Percentiles rank a stretch among this genome's conserved stretches.
phyloP scores from a whole-genome alignment of 768 basidiomycete genomes.

The Cystobasidium onofrii region DNA sequence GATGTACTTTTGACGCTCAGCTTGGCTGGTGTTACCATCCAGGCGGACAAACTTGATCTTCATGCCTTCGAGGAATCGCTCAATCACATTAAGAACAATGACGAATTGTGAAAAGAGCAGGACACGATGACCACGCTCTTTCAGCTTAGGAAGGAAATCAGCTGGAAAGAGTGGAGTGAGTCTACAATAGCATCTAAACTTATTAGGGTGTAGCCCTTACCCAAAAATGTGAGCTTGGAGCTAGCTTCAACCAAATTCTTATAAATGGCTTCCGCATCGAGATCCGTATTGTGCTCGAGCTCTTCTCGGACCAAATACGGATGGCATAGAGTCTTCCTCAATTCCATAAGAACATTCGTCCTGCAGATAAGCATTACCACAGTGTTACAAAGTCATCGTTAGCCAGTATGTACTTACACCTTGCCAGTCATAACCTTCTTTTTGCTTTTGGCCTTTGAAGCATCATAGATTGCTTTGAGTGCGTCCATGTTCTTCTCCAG shows the following conservation, averaged over 20 bases:
- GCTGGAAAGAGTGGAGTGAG: slow-evolving; percentile 50
- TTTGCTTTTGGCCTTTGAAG: neutral
- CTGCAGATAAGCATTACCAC: neutral
- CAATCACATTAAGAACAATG: slow-evolving; percentile 97
- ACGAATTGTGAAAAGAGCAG: slow-evolving; percentile 74
- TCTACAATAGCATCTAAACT: neutral
- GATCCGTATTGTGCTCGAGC: slow-evolving; percentile 34
- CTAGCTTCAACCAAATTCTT: slow-evolving; percentile 38
- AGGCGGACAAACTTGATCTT: slow-evolving; percentile 34
- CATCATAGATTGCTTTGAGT: slow-evolving; percentile 34
- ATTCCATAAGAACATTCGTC: slow-evolving; percentile 87
- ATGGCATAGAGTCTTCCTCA: slow-evolving; percentile 94
- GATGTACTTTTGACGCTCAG: slow-evolving; percentile 77
- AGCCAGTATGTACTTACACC: slow-evolving; percentile 24
- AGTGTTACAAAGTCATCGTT: neutral
- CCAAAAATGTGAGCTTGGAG: slow-evolving; percentile 66
- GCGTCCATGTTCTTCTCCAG: slow-evolving; percentile 44
- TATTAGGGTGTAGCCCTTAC: slow-evolving; percentile 42
- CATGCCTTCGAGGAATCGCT: slow-evolving; percentile 89
- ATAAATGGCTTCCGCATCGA: slow-evolving; percentile 26
- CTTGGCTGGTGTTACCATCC: slow-evolving; percentile 79
- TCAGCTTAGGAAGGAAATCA: slow-evolving; percentile 75
- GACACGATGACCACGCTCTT: slow-evolving; percentile 82
- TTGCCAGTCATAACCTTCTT: slow-evolving; percentile 23
- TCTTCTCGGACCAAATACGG: slow-evolving; percentile 42